Evolutionary conservation across 306 rosid species (phyloP).

Genomic region (Vigna nakashimae): DNA sequence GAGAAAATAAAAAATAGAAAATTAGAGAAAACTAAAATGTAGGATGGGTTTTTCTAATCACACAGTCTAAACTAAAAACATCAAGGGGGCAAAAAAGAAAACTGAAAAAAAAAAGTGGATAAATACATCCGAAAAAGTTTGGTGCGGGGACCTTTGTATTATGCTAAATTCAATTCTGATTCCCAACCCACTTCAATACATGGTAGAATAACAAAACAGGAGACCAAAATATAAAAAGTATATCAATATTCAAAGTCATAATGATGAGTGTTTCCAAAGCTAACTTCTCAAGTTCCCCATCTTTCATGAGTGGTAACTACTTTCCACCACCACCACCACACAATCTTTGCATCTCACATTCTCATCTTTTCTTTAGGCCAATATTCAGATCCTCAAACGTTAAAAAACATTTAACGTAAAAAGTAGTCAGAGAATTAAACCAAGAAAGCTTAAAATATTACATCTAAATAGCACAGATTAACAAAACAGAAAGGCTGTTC

Average conservation of each 20-base stretch:
- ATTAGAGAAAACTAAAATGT: background rate
- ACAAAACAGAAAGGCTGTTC: background rate
- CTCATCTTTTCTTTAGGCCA: background rate
- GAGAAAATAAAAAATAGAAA: background rate
- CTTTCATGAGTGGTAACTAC: conserved; percentile 4
- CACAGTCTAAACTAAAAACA: background rate
- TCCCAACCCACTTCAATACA: conserved; percentile 13
- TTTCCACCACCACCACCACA: conserved; percentile 16
- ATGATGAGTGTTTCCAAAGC: background rate
- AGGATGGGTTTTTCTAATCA: background rate
- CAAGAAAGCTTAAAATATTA: background rate
- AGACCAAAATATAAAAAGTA: conserved; percentile 4
- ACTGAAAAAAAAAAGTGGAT: background rate
- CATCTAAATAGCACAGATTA: background rate
- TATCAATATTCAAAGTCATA: conserved; percentile 26
- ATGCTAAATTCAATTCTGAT: background rate
- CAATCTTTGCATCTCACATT: background rate
- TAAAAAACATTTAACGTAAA: background rate
- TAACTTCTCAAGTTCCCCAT: conserved; percentile 29
- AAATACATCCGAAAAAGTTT: background rate
- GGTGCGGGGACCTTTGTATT: background rate
- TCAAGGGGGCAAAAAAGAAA: background rate
- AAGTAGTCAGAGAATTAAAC: background rate
- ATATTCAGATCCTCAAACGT: too few relatives aligned
- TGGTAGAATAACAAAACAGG: conserved; percentile 7